Conservation (phyloP, 2,329 filamentous ascomycete genomes). For the Pseudonectria buxi region DNA sequence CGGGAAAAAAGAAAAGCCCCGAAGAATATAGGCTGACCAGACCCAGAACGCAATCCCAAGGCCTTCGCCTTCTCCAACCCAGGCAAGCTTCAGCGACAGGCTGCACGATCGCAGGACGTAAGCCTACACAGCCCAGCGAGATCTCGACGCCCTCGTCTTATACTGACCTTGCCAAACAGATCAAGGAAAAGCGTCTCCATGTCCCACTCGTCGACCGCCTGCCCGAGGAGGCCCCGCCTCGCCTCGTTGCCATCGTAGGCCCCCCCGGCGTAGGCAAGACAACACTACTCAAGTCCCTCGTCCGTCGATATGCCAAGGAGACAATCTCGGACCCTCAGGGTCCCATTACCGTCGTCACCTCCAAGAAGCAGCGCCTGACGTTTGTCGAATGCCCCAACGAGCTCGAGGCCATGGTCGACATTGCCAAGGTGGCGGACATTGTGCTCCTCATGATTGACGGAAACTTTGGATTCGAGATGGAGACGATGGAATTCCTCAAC, state of each 20-base stretch:
- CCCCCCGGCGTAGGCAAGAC: conserved; percentile 95
- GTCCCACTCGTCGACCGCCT: conserved; percentile 93
- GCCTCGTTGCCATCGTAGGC: conserved; percentile 89
- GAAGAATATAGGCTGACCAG: conserved; percentile 15
- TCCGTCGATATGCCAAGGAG: conserved; percentile 93
- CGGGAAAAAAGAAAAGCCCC: not conserved
- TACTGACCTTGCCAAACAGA: conserved; percentile 40
- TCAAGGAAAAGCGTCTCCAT: conserved; percentile 93
- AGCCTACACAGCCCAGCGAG: conserved; percentile 10
- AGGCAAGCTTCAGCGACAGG: conserved; percentile 70
- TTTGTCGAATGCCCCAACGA: conserved; percentile 98
- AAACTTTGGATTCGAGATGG: conserved; percentile 99
- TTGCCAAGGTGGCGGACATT: conserved; percentile 96
- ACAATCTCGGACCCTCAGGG: conserved; percentile 83
- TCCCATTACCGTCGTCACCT: conserved; percentile 92
- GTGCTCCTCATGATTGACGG: conserved; percentile 97
- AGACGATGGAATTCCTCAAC: conserved; percentile 99
- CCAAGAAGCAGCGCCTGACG: conserved; percentile 88
- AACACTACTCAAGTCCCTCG: conserved; percentile 87
- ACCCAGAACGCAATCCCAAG: conserved; percentile 70
- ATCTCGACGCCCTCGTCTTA: not conserved
- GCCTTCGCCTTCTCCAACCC: conserved; percentile 81
- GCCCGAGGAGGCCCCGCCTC: conserved; percentile 88
- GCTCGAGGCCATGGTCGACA: conserved; percentile 91
- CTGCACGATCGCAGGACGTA: conserved; percentile 66